A percentile compares a stretch with the other conserved stretches of the same genome.
Conservation (phyloP, 306 rosid genomes). For the Erythrophleum fordii region DNA sequence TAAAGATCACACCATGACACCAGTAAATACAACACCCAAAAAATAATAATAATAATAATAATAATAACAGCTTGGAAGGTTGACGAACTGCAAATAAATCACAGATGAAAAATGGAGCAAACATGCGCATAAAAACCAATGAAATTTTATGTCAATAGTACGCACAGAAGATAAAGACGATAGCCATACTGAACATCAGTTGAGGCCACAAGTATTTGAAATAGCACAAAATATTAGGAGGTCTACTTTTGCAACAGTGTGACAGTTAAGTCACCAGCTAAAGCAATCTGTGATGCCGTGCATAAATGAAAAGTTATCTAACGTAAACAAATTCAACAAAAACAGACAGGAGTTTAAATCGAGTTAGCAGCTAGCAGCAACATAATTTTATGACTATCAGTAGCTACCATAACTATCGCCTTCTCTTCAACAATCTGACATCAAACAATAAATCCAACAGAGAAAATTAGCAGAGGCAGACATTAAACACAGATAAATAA, state of each 20-base stretch:
- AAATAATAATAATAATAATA: not conserved
- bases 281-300: not conserved
- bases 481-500: not conserved
- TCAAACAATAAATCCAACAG: conserved; percentile 5
- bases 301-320: not conserved
- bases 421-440: conserved; percentile 33
- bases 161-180: no score
- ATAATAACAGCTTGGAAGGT: not conserved
- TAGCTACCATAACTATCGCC: not conserved
- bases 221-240: not conserved
- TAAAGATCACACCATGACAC: not conserved
- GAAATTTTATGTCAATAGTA: no score
- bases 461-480: conserved; percentile 2
- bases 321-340: not conserved
- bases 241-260: not conserved
- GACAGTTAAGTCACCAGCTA: not conserved
- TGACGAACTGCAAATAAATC: not conserved
- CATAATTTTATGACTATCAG: not conserved
- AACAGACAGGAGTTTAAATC: not conserved
- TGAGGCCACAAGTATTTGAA: not conserved
- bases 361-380: conserved; percentile 20
- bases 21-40: not conserved
- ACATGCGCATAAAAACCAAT: no score
- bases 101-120: not conserved
- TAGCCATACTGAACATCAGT: not conserved